Evolutionary conservation across 2,329 filamentous ascomycete species (phyloP).

Genomic region (Arthrobotrys megalospora): DNA sequence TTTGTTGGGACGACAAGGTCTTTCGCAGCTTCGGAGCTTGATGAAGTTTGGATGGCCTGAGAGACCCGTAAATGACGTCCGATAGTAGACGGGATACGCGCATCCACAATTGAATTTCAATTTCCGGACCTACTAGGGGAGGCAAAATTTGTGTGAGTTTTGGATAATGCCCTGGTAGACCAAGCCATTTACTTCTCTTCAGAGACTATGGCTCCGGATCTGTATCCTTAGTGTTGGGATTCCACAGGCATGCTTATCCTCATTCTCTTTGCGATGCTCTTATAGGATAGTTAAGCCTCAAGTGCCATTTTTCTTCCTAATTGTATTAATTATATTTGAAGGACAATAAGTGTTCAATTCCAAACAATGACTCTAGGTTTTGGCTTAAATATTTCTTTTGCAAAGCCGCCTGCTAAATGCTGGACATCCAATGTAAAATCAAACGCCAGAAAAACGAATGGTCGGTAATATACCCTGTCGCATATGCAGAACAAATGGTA

Average conservation of each 20-base stretch:
- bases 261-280: too few relatives aligned
- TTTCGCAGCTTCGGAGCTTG: slow-evolving; percentile 24
- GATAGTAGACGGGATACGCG: neutral
- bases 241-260: too few relatives aligned
- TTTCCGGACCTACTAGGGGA: neutral
- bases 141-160: neutral
- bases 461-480: slow-evolving; percentile 18
- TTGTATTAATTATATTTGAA: too few relatives aligned
- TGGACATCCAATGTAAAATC: slow-evolving; percentile 15
- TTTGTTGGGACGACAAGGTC: slow-evolving; percentile 15
- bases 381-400: neutral
- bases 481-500: slow-evolving; percentile 43
- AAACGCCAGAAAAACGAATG: slow-evolving; percentile 36
- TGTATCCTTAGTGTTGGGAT: too few relatives aligned
- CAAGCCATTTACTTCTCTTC: too few relatives aligned
- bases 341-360: neutral
- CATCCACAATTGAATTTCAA: slow-evolving; percentile 10
- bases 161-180: neutral
- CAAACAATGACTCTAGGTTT: neutral
- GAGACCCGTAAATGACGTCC: neutral
- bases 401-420: neutral
- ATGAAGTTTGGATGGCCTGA: neutral
- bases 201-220: too few relatives aligned
- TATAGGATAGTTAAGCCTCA: too few relatives aligned
- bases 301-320: too few relatives aligned